Evolutionary conservation across 1,284 basidiomycete genomes (phyloP).

Genomic region (Ustanciosporium gigantosporum): DNA sequence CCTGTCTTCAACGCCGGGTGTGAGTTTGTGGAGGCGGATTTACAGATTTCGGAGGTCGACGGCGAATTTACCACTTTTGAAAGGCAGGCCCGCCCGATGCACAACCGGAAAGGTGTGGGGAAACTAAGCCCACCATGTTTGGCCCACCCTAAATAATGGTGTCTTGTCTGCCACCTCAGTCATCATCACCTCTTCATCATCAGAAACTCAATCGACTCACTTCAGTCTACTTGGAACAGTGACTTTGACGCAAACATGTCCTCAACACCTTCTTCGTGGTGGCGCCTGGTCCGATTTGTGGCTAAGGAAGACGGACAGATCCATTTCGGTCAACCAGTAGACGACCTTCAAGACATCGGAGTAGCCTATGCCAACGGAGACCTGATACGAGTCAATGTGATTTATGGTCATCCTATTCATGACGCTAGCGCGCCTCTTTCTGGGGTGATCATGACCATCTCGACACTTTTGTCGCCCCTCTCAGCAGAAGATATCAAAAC

Average conservation of each 20-base stretch:
- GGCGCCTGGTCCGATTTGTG: constrained; percentile 46
- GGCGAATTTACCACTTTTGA: too few relatives aligned
- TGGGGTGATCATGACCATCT: constrained; percentile 28
- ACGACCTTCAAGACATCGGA: constrained; percentile 30
- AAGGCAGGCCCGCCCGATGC: too few relatives aligned
- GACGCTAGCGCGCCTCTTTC: constrained; percentile 4
- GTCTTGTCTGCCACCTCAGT: too few relatives aligned
- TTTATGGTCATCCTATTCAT: constrained; percentile 21
- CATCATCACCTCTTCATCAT: too few relatives aligned
- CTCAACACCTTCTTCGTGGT: constrained; percentile 25
- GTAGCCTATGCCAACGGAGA: constrained; percentile 16
- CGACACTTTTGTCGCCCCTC: constrained; percentile 29
- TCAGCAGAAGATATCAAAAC: constrained; percentile 10
- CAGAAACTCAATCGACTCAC: too few relatives aligned
- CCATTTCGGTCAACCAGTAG: constrained; percentile 44
- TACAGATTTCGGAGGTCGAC: too few relatives aligned
- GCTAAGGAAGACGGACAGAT: constrained; percentile 39
- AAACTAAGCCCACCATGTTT: too few relatives aligned
- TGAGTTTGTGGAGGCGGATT: too few relatives aligned
- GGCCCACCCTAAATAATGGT: too few relatives aligned
- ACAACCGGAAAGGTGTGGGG: too few relatives aligned
- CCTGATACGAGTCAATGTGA: constrained; percentile 14
- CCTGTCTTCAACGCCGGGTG: too few relatives aligned
- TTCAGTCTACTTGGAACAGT: too few relatives aligned
- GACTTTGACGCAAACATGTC: constrained; percentile 1